These are phyloP conservation scores for Pulveroboletus frians DNA, from an alignment of 768 basidiomycete genomes.

Conservation along the genomic window DNA sequence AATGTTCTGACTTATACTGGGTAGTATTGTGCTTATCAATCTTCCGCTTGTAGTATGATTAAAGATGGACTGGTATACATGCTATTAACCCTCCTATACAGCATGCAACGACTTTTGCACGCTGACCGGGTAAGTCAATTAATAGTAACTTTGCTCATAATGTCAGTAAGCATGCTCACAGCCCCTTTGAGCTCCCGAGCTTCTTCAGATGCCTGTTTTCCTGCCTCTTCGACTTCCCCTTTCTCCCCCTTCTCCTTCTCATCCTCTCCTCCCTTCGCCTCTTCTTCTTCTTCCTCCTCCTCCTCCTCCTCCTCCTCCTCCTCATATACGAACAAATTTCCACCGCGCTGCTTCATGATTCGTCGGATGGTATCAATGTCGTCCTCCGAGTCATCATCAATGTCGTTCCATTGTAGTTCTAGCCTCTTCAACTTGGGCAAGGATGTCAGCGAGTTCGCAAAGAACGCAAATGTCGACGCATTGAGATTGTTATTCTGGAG, in stretches of 20 bases:
- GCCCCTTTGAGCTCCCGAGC: slow-evolving; percentile 29
- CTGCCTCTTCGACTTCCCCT: slow-evolving; percentile 20
- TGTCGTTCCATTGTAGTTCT: slow-evolving; percentile 90
- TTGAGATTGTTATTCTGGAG: slow-evolving; percentile 94
- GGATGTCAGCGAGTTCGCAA: slow-evolving; percentile 63
- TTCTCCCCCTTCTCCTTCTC: slow-evolving; percentile 29
- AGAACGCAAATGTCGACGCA: slow-evolving; percentile 54
- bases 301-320: slow-evolving; percentile 82
- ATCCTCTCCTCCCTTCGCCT: slow-evolving; percentile 21
- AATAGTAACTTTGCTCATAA: slow-evolving; percentile 61
- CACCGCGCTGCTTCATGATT: slow-evolving; percentile 59
- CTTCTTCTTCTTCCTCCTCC: slow-evolving; percentile 46
- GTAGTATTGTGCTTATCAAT: slow-evolving; percentile 1
- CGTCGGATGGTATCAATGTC: slow-evolving; percentile 45
- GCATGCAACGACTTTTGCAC: slow-evolving; percentile 1
- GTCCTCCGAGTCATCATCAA: slow-evolving; percentile 69
- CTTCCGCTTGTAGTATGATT: slow-evolving; percentile 9
- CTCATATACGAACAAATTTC: slow-evolving; percentile 61
- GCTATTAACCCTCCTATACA: neutral
- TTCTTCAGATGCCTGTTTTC: slow-evolving; percentile 22
- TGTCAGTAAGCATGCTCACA: slow-evolving; percentile 58
- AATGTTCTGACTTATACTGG: neutral
- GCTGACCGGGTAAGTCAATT: slow-evolving; percentile 20
- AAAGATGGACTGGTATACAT: slow-evolving; percentile 23
- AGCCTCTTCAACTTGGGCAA: slow-evolving; percentile 57